Evolutionary conservation across 306 rosid species (phyloP).

Genomic region (Rubus parviflorus): DNA sequence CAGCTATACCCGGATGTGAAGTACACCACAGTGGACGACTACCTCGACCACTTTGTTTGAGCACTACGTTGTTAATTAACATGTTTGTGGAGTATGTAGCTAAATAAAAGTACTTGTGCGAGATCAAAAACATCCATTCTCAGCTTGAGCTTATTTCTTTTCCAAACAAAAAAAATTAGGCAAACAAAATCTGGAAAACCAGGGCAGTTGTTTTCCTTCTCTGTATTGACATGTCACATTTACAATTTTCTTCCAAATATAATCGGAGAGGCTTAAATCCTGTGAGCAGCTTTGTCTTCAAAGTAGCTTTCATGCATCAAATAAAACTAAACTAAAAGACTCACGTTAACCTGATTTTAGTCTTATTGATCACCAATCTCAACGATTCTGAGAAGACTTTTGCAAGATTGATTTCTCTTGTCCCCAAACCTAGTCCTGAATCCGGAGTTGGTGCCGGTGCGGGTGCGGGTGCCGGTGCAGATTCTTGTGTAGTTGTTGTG

Average conservation of each 20-base stretch:
- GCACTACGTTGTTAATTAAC: background rate
- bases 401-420: constrained; percentile 18
- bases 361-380: constrained; percentile 25
- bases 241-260: constrained; percentile 19
- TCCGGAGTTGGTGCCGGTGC: constrained; percentile 34
- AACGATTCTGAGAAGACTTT: constrained; percentile 30
- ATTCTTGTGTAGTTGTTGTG: constrained; percentile 19
- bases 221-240: background rate
- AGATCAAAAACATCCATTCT: too few species aligned
- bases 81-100: background rate
- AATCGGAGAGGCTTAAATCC: background rate
- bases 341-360: constrained; percentile 4
- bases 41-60: constrained; percentile 50
- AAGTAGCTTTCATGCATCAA: constrained; percentile 6
- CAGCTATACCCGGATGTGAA: constrained; percentile 63
- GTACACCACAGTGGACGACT: constrained; percentile 60
- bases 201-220: background rate
- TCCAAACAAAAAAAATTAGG: too few species aligned
- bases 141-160: too few species aligned
- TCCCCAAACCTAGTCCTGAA: constrained; percentile 12
- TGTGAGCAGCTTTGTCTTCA: constrained; percentile 5
- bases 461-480: constrained; percentile 26
- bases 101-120: background rate
- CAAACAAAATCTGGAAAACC: too few species aligned
- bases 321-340: background rate